Percentiles rank a stretch among this genome's conserved stretches.
Evolutionary conservation across 768 basidiomycete genomes (phyloP).

Genomic region (Agaricus blazei): DNA sequence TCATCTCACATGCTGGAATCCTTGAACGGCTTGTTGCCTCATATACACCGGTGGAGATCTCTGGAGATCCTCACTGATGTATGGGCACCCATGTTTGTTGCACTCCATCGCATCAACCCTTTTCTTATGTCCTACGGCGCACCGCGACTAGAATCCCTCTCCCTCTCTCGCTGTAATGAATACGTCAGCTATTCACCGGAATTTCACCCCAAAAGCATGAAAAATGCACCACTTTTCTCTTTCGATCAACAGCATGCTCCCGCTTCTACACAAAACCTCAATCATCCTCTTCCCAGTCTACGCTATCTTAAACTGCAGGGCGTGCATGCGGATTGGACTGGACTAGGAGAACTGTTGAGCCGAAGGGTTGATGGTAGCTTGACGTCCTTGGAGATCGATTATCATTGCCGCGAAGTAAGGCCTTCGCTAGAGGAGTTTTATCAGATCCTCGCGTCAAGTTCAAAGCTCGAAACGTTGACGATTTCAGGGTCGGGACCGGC

Average conservation of each 20-base stretch:
- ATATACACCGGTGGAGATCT: conserved; percentile 48
- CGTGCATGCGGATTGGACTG: conserved; percentile 51
- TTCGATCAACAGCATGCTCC: conserved; percentile 15
- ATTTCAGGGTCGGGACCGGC: conserved; percentile 46
- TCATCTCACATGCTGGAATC: conserved; percentile 39
- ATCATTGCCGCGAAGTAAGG: conserved; percentile 49
- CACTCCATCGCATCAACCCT: conserved; percentile 40
- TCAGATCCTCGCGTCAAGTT: conserved; percentile 34
- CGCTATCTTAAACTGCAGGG: conserved; percentile 47
- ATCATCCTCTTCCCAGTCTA: conserved; percentile 36
- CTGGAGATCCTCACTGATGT: conserved; percentile 50
- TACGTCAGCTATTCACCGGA: conserved; percentile 39
- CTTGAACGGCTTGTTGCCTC: conserved; percentile 44
- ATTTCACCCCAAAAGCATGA: conserved; percentile 39
- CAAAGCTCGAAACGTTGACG: conserved; percentile 35
- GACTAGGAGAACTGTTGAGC: conserved; percentile 30
- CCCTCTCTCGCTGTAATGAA: conserved; percentile 58
- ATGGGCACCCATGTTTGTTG: conserved; percentile 54
- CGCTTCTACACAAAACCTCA: neutral
- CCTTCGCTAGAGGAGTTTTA: conserved; percentile 41
- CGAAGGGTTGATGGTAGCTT: conserved; percentile 15
- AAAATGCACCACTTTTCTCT: conserved; percentile 25
- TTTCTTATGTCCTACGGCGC: conserved; percentile 28
- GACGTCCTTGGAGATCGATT: conserved; percentile 41
- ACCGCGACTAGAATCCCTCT: conserved; percentile 42